Percentiles rank a stretch among this genome's conserved stretches.
These are phyloP conservation scores for Kondoa subrosea DNA, from an alignment of 768 basidiomycete genomes.

Conservation along the genomic window DNA sequence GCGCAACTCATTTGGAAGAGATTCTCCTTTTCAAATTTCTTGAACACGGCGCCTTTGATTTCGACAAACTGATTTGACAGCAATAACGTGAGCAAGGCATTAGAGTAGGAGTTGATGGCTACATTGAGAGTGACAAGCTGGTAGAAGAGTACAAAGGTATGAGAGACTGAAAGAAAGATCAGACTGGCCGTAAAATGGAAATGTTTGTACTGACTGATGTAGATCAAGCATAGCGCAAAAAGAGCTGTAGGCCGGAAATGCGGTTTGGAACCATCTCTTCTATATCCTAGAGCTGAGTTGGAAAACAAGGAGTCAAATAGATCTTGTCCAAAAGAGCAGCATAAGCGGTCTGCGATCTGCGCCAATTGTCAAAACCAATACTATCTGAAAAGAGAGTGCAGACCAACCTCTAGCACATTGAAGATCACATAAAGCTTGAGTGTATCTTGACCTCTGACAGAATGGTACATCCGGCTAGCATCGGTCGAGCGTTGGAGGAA, in stretches of 20 bases:
- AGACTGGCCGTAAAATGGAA: conserved; percentile 3
- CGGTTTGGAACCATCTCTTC: conserved; percentile 40
- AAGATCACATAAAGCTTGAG: conserved; percentile 99
- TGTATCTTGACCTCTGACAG: conserved; percentile 91
- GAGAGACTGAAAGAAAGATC: conserved; percentile 46
- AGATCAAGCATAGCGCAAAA: conserved; percentile 62
- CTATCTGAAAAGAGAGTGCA: not conserved
- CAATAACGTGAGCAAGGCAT: conserved; percentile 78
- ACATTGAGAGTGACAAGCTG: conserved; percentile 89
- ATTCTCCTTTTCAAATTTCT: conserved; percentile 97
- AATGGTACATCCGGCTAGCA: conserved; percentile 93
- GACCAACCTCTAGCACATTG: conserved; percentile 80
- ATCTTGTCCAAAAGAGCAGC: conserved; percentile 93
- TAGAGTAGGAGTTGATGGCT: conserved; percentile 94
- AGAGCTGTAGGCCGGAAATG: conserved; percentile 60
- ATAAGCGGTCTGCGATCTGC: conserved; percentile 84
- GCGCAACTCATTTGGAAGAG: conserved; percentile 97
- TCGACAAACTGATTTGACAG: conserved; percentile 98
- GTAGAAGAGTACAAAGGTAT: conserved; percentile 88
- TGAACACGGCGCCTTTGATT: conserved; percentile 98
- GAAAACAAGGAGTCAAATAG: conserved; percentile 93
- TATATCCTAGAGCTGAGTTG: conserved; percentile 61
- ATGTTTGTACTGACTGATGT: conserved; percentile 47
- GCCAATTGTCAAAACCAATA: not conserved
- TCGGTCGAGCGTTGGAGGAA: conserved; percentile 72